Base-by-base conservation (phyloP, 805 yeast species). In the Lachancea lanzarotensis region DNA sequence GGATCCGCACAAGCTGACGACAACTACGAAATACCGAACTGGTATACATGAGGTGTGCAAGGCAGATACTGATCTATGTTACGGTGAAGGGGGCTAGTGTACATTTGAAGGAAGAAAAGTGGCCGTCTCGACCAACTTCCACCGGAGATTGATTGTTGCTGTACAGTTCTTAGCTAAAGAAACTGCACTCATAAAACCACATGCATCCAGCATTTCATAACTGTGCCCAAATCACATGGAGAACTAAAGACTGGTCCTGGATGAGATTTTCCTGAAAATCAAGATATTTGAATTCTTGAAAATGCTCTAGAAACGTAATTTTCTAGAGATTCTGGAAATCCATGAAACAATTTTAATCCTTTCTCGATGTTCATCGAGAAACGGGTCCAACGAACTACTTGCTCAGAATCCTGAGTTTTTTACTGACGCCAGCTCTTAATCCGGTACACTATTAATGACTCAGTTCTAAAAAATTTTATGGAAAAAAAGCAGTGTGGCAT, bases 21-120 rank as follows among this genome's bases (percentile, higher is more conserved):
- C 5, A 35, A 33, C 34, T 46, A 45, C 42, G 47, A 47, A 15
- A 47, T 52, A 27, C 55, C 55, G 17, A 41, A 47, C 8, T 52
- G 55, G 55, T 40, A 32, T 31, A 7, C n/a, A 31, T n/a, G 7
- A 16, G 8, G 34, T 10, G 34, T 6, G n/a, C n/a, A n/a, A n/a
- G n/a, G n/a, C n/a, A n/a, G n/a, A n/a, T n/a, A n/a, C n/a, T n/a
- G n/a, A n/a, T n/a, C n/a, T n/a, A n/a, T n/a, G n/a, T n/a, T n/a
- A n/a, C n/a, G n/a, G n/a, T n/a, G n/a, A n/a, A n/a, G n/a, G n/a
- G n/a, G n/a, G n/a, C n/a, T n/a, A n/a, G n/a, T n/a, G n/a, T n/a
- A n/a, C n/a, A n/a, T n/a, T n/a, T n/a, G n/a, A n/a, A n/a, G n/a
- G n/a, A n/a, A n/a, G n/a, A n/a, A n/a, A n/a, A n/a, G n/a, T n/a